Percentiles rank a stretch among this genome's conserved stretches.
phyloP scores from a whole-genome alignment of 2,329 filamentous ascomycete genomes.

The Pseudohalonectria lignicola region DNA sequence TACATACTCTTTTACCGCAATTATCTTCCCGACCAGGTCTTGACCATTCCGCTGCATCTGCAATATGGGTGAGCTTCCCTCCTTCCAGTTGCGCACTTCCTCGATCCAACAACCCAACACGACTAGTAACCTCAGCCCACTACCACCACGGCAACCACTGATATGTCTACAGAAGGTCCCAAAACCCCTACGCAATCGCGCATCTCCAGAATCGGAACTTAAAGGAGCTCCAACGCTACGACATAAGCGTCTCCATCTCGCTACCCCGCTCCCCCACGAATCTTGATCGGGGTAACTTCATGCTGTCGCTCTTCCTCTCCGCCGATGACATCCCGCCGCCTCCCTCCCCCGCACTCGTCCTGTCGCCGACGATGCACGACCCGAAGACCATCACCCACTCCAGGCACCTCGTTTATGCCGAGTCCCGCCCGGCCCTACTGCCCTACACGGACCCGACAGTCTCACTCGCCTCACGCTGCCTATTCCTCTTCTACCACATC shows the following conservation, averaged over 20 bases:
- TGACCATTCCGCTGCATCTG: constrained; percentile 39
- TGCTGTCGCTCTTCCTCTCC: constrained; percentile 71
- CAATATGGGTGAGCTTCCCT: constrained; percentile 41
- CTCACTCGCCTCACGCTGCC: constrained; percentile 45
- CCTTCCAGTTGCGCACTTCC: too few species aligned
- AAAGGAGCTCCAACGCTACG: constrained; percentile 69
- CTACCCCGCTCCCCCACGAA: constrained; percentile 74
- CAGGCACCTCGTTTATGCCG: constrained; percentile 41
- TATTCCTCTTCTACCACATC: constrained; percentile 59
- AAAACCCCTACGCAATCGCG: constrained; percentile 41
- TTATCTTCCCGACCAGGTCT: constrained; percentile 44
- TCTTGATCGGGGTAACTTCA: constrained; percentile 77
- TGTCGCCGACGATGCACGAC: constrained; percentile 14
- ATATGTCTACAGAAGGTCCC: too few species aligned
- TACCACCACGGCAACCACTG: too few species aligned
- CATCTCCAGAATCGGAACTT: constrained; percentile 39
- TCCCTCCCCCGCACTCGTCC: constrained; percentile 12
- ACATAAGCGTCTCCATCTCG: constrained; percentile 63
- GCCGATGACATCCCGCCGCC: constrained; percentile 18
- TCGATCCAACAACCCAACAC: too few species aligned
- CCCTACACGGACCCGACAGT: constrained; percentile 68
- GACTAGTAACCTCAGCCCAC: too few species aligned
- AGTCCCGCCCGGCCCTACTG: constrained; percentile 65
- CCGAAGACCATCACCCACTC: constrained; percentile 22
- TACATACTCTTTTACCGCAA: constrained; percentile 44